phyloP scores from a whole-genome alignment of 116 monocot genomes.

The Dioscorea cayenensis region DNA sequence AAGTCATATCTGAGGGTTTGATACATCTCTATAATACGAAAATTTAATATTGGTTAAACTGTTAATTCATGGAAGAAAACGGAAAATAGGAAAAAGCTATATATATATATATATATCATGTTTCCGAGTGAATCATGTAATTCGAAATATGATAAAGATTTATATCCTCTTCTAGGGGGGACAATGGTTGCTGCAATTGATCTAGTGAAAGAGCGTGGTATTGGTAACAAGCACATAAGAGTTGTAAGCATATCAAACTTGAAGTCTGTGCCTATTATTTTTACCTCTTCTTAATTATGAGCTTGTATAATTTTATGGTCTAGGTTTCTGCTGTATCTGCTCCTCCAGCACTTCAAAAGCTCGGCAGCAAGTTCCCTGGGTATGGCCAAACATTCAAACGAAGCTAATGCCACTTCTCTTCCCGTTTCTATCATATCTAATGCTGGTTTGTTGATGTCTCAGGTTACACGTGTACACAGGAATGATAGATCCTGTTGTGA shows the following conservation, averaged over 20 bases:
- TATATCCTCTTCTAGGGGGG: constrained; percentile 50
- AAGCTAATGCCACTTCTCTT: background rate
- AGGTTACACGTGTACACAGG: constrained; percentile 85
- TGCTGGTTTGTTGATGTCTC: constrained; percentile 1
- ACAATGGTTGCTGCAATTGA: constrained; percentile 87
- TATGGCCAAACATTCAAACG: background rate
- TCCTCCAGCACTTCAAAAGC: constrained; percentile 92
- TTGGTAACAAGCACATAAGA: constrained; percentile 77
- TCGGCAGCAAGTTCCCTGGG: constrained; percentile 88
- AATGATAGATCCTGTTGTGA: constrained; percentile 79
- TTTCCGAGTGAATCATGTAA: too few relatives aligned
- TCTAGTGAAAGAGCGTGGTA: constrained; percentile 74
- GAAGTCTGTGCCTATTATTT: background rate
- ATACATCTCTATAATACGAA: too few relatives aligned
- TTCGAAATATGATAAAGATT: background rate
- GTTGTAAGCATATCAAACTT: constrained; percentile 41
- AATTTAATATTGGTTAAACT: too few relatives aligned
- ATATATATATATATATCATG: too few relatives aligned
- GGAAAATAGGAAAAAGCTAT: too few relatives aligned
- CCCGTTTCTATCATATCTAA: background rate
- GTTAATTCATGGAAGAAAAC: too few relatives aligned
- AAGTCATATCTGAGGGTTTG: too few relatives aligned
- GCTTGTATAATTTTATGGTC: background rate
- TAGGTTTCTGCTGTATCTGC: constrained; percentile 89
- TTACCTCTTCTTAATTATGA: background rate